Evolutionary conservation across 768 basidiomycete species (phyloP).

Genomic region (Xerocomellus dryophilus): DNA sequence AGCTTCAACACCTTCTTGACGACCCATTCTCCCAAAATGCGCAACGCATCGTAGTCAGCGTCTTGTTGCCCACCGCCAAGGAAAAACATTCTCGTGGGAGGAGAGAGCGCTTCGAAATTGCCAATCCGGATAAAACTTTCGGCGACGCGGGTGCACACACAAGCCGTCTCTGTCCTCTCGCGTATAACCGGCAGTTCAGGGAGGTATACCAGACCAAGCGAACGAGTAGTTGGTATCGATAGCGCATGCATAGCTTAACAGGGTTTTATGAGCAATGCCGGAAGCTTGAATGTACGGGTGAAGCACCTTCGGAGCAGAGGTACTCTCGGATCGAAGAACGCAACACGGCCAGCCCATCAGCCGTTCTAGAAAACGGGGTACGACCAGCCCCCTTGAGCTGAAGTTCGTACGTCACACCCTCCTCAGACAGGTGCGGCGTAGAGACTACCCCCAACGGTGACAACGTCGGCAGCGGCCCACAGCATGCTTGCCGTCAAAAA

Average conservation of each 20-base stretch:
- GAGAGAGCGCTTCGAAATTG: conserved; percentile 82
- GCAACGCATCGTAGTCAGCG: conserved; percentile 70
- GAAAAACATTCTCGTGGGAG: conserved; percentile 59
- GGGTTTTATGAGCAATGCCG: conserved; percentile 37
- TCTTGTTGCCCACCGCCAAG: conserved; percentile 77
- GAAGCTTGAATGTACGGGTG: background rate
- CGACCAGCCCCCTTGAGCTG: conserved; percentile 95
- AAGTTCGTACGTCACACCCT: conserved; percentile 66
- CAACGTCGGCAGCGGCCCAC: background rate
- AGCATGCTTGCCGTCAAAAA: background rate
- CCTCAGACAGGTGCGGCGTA: conserved; percentile 66
- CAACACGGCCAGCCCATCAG: conserved; percentile 94
- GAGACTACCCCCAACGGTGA: conserved; percentile 47
- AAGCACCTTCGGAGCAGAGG: conserved; percentile 81
- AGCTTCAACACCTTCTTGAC: conserved; percentile 55
- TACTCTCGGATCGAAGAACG: conserved; percentile 94
- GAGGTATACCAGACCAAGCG: conserved; percentile 74
- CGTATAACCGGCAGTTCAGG: conserved; percentile 72
- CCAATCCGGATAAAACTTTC: conserved; percentile 93
- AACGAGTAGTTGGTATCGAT: conserved; percentile 82
- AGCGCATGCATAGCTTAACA: conserved; percentile 69
- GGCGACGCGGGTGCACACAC: conserved; percentile 75
- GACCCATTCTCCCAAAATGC: conserved; percentile 76
- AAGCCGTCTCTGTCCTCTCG: conserved; percentile 70
- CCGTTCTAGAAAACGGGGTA: conserved; percentile 88